Evolutionary conservation across 164 flowering plant genomes (phyloP).

Genomic region (Annona cherimola): DNA sequence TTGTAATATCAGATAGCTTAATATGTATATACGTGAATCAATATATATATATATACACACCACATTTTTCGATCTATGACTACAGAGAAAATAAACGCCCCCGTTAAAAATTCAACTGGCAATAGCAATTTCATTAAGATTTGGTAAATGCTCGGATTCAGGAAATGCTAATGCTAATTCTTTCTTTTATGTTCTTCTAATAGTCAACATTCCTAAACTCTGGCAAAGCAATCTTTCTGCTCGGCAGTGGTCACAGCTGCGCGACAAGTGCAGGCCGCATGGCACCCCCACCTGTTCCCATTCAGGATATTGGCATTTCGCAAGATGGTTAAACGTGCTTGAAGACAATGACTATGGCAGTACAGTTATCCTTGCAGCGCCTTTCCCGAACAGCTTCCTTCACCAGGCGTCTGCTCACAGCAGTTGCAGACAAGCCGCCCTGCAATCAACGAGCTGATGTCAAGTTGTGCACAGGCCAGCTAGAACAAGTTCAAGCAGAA

Average conservation of each 20-base stretch:
- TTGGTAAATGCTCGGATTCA: no score
- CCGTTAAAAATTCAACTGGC: no score
- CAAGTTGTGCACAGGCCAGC: no score
- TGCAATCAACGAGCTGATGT: slow-evolving; percentile 16
- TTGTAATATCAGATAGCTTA: no score
- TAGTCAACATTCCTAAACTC: no score
- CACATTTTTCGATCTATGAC: no score
- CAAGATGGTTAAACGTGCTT: slow-evolving; percentile 17
- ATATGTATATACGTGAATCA: no score
- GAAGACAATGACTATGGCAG: slow-evolving; percentile 74
- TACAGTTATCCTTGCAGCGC: slow-evolving; percentile 85
- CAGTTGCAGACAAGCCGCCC: slow-evolving; percentile 64
- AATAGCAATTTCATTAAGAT: no score
- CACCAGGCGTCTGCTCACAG: slow-evolving; percentile 67
- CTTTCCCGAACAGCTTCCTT: slow-evolving; percentile 88
- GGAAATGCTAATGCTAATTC: no score
- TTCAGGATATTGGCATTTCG: slow-evolving; percentile 5
- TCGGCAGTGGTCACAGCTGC: not conserved
- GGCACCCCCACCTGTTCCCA: not conserved
- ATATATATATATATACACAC: no score
- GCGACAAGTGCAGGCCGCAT: not conserved
- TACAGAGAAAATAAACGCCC: no score
- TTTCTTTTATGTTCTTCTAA: no score
- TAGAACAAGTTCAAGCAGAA: not conserved
- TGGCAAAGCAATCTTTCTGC: not conserved